Evolutionary conservation across 1,139 yeast genomes (phyloP).

Genomic region (Kodamaea plutei): DNA sequence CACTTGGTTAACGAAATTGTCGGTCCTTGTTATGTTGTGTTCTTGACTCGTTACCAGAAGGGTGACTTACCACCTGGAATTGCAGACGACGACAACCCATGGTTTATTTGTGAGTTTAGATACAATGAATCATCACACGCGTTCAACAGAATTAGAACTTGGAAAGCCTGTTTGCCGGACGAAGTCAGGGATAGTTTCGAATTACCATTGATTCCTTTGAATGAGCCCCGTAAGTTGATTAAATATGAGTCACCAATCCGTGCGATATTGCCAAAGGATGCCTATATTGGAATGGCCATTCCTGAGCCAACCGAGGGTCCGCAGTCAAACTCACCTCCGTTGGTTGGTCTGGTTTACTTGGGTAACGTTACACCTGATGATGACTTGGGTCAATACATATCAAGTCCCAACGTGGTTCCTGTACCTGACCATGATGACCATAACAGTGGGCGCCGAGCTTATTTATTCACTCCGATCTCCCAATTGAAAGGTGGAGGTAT

Average conservation of each 20-base stretch:
- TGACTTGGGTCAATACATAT: slow-evolving; percentile 69
- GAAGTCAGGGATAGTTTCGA: slow-evolving; percentile 86
- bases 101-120: slow-evolving; percentile 92
- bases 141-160: slow-evolving; percentile 91
- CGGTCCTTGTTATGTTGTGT: slow-evolving; percentile 93
- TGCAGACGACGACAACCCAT: slow-evolving; percentile 69
- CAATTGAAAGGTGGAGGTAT: slow-evolving; percentile 40
- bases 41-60: slow-evolving; percentile 88
- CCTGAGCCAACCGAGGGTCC: slow-evolving; percentile 83
- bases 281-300: slow-evolving; percentile 65
- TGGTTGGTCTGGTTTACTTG: slow-evolving; percentile 83
- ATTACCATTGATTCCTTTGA: slow-evolving; percentile 59
- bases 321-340: slow-evolving; percentile 76
- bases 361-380: slow-evolving; percentile 73
- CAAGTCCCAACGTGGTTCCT: slow-evolving; percentile 46
- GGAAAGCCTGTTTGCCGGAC: slow-evolving; percentile 98
- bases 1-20: slow-evolving; percentile 83
- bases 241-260: slow-evolving; percentile 82
- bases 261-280: slow-evolving; percentile 68
- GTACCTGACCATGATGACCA: slow-evolving; percentile 60
- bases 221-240: slow-evolving; percentile 61
- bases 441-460: slow-evolving; percentile 35
- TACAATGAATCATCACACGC: slow-evolving; percentile 87
- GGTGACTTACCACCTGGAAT: slow-evolving; percentile 79
- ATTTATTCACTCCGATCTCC: slow-evolving; percentile 44